phyloP scores from a whole-genome alignment of 2,329 filamentous ascomycete genomes.

The Cladosporium cucumerinum region DNA sequence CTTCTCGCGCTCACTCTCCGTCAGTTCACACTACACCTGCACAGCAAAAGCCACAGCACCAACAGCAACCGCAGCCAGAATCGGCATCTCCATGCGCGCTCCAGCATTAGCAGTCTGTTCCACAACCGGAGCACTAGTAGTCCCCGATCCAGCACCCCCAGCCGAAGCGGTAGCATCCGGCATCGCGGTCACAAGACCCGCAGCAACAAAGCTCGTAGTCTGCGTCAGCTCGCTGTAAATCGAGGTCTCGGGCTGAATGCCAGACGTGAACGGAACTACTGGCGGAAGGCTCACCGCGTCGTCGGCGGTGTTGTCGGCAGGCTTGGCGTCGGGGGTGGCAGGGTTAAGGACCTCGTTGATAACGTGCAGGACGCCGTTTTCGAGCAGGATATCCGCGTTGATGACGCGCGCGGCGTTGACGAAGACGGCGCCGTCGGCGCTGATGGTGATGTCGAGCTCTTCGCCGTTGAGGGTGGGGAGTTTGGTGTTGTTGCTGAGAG shows the following conservation, averaged over 20 bases:
- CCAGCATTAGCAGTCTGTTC: conserved; percentile 6
- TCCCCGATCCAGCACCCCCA: background rate
- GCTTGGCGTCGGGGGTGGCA: background rate
- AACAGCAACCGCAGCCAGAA: conserved; percentile 3
- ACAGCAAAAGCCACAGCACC: conserved; percentile 8
- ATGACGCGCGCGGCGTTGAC: conserved; percentile 45
- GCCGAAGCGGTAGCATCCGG: background rate
- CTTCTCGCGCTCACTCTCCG: background rate
- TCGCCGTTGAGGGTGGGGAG: conserved; percentile 37
- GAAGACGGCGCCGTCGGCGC: conserved; percentile 35
- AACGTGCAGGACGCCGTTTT: conserved; percentile 50
- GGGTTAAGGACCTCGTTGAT: conserved; percentile 34
- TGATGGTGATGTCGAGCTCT: conserved; percentile 40
- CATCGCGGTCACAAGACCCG: background rate
- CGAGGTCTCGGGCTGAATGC: background rate
- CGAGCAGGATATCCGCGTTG: conserved; percentile 42
- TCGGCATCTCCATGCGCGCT: background rate
- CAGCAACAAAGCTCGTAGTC: conserved; percentile 11
- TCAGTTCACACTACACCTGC: background rate
- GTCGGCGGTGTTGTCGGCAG: conserved; percentile 3
- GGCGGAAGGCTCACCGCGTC: background rate
- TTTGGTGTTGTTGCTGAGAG: conserved; percentile 37
- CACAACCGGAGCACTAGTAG: background rate
- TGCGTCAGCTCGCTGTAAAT: conserved; percentile 9
- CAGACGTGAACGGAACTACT: conserved; percentile 6